Base-by-base conservation (phyloP, 176 grass and related monocot genomes). In the Avena eriantha region DNA sequence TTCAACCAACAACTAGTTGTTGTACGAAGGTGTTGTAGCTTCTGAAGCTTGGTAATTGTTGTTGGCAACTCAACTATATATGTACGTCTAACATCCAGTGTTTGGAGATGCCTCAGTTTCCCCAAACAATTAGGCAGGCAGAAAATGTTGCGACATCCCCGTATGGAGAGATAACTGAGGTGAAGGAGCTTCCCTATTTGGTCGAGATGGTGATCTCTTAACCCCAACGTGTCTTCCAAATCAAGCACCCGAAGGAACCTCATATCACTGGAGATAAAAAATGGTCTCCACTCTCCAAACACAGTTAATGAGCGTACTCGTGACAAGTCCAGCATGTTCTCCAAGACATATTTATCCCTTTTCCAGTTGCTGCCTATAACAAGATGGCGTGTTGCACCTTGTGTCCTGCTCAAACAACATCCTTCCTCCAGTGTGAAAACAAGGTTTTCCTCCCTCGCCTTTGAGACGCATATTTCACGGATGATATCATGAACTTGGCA, bases 91-190 rank as follows among this genome's bases (percentile, higher is more conserved):
- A 77, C 0, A 55, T 85, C 83, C 2, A 85, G 2, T 29, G 47
- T 78, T 13, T 85, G 7, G 8, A 68, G 83, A 7, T 85, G 26
- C 11, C 73, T 68, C 19, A 85, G 10, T 4, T 77, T 68, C 0
- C 18, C 13, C 8, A 85, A 54, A 0, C 58, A 85, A 13, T 41
- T 3, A 19, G 83, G 58, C 1, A 85, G 31, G 4, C 1, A 3
- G 0, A 0, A 19, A 26, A 85, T 24, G 2, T 0, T 0, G 0
- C 0, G 0, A 10, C 36, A 64, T 6, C 60, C 6, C 7, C 78
- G 64, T 0, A 89, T 17, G 57, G 71, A 87, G 4, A 89, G 35
- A 10, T 66, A 80, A n/a, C 66, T 86, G 0, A 89, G 68, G 19
- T 71, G 82, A 26, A 5, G 12, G 5, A 86, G 64, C 50, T 89